Conservation (phyloP, 768 basidiomycete genomes). For the Dacryopinax primogenitus region DNA sequence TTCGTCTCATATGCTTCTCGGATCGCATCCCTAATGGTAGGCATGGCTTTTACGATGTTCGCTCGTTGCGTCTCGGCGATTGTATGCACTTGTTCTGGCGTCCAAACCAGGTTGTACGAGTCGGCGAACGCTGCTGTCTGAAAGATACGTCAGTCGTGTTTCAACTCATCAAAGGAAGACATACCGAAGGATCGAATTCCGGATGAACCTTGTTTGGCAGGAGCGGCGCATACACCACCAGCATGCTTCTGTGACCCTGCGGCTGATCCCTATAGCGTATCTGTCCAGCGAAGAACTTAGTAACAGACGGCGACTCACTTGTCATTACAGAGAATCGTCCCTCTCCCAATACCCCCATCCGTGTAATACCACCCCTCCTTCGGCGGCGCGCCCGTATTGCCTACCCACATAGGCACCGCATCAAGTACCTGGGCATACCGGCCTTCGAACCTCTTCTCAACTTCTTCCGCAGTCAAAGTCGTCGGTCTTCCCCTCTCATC, state of each 20-base stretch:
- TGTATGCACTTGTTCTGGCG: background rate
- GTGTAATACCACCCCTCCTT: conserved; percentile 4
- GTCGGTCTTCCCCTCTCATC: background rate
- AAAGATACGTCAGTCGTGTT: background rate
- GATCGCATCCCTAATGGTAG: background rate
- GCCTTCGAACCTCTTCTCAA: background rate
- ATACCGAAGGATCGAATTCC: background rate
- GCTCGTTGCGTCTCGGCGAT: background rate
- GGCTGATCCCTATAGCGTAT: background rate
- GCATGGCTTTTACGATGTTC: background rate
- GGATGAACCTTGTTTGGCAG: background rate
- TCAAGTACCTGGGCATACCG: background rate
- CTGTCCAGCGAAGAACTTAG: background rate
- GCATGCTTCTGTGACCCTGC: background rate
- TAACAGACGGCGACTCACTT: background rate
- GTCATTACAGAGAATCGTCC: background rate
- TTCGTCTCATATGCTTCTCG: background rate
- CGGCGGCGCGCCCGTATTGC: background rate
- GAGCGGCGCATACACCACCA: background rate
- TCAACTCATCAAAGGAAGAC: background rate
- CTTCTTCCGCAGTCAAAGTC: background rate
- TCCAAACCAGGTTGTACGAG: conserved; percentile 7
- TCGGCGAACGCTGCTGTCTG: background rate
- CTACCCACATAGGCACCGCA: background rate
- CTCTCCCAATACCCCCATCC: background rate